Evolutionary conservation across 1,139 yeast species (phyloP).

Genomic region (Taphrina wiesneri): DNA sequence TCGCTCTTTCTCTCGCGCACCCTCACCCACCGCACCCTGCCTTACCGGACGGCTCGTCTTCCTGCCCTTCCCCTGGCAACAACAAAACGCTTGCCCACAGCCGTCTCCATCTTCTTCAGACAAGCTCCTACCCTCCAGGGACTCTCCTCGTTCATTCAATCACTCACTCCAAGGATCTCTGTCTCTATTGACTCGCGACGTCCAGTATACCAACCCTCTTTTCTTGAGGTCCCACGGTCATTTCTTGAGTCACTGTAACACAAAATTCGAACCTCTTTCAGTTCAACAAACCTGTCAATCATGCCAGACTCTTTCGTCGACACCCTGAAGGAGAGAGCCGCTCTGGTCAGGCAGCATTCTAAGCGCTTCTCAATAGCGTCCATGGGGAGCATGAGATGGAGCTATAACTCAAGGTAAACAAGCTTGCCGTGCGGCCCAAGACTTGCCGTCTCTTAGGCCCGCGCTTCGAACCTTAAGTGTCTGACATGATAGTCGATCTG

Average conservation of each 20-base stretch:
- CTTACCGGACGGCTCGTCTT: not conserved
- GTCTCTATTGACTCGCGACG: not conserved
- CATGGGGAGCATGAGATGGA: slow-evolving; percentile 31
- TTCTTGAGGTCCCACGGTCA: not conserved
- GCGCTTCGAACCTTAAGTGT: not conserved
- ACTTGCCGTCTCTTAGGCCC: not conserved
- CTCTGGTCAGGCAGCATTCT: slow-evolving; percentile 25
- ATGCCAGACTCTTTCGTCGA: slow-evolving; percentile 27
- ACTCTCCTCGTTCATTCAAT: not conserved
- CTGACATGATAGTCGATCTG: slow-evolving; percentile 23
- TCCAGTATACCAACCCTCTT: not conserved
- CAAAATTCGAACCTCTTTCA: not conserved
- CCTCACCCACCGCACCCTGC: not conserved
- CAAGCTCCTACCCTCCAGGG: not conserved
- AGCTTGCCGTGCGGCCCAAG: not conserved
- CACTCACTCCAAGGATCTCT: no score
- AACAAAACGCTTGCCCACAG: not conserved
- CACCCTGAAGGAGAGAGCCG: slow-evolving; percentile 23
- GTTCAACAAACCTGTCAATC: not conserved
- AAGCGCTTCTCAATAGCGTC: slow-evolving; percentile 31
- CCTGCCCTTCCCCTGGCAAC: not conserved
- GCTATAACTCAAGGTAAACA: slow-evolving; percentile 27
- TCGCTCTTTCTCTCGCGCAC: not conserved
- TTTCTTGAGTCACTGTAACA: slow-evolving; percentile 4
- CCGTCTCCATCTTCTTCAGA: not conserved